Base-by-base conservation (phyloP, 768 basidiomycete genomes). In the Leccinum rimulosum region DNA sequence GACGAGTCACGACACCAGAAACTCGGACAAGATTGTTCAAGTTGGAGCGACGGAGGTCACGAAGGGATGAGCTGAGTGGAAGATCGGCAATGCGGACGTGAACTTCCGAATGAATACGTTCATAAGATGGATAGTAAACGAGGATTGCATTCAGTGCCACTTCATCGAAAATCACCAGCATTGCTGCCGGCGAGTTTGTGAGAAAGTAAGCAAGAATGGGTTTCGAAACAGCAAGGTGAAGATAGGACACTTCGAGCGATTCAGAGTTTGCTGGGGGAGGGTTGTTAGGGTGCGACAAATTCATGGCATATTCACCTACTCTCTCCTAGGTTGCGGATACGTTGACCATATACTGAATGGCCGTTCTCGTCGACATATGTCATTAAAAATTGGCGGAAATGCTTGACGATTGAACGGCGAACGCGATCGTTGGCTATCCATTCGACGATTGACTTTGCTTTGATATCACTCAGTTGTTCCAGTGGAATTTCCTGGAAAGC, bases 181-280 rank as follows among this genome's bases (percentile, higher is more conserved):
- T 96, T 3, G 92, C 85, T 27, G 88, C 80, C 3, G 97, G 97
- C 15, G 91, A 92, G 74, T 97, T 98, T 68, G 91, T 94, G 53
- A 99, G 83, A 79, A 99, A 99, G 73, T 97, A 99, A 28, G 97
- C 95, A 31, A 99, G 80, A 67, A 98, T 95, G 4, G 97, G 91
- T 66, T 97, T 97, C 8, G 95, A 92, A 56, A 87, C 76, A 1
- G 92, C 89, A 17, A 99, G 84, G 70, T 99, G 96, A n/a, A 93
- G 82, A 74, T 95, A 98, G 1, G 95, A 98, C 27, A 98, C 92
- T 74, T 98, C 97, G 58, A 99, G 84, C 0, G 95, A 98, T 76
- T 99, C 97, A 35, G 95, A 86, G 74, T 99, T 98, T 68, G 87
- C 97, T 98, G 64, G 27, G 6, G 19, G 33, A 57, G 36, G 14